Evolutionary conservation across 2,329 filamentous ascomycete genomes (phyloP), one percentile per base, ranked within the genome.

Genomic region (Aspergillus proliferans): DNA sequence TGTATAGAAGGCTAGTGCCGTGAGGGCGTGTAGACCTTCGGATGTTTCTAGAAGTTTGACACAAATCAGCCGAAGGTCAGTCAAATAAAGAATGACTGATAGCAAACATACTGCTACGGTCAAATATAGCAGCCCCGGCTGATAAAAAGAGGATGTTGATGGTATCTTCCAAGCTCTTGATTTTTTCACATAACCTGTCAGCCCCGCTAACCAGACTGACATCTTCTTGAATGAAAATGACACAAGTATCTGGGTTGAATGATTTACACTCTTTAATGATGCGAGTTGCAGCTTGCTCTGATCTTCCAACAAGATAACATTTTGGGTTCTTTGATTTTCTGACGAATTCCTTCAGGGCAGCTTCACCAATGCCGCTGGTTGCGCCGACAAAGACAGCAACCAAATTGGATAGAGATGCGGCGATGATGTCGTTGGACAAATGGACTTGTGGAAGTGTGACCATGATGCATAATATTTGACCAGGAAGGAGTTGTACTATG

Each of bases 111-210:
- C 55, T 49, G 43, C 62, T 45, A 15, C 59, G 60, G 53, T 42
- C 39, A 24, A 77, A 64, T 57, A 72, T 73, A 0, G 50, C 39
- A 42, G 52, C 47, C 3, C 78, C 79, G 2, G 72, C 72, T 1
- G 71, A 78, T 47, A 81, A 69, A 56, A 82, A 78, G 0, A 83
- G 62, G 3, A 82, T 60, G 58, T 83, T 81, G 50, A 84, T 71
- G 22, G 70, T 70, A 34, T 66, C 62, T 58, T 83, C 80, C 51
- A 73, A 75, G 26, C 62, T 58, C 50, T 65, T 67, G 49, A 84
- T 78, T 46, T 80, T 70, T 6, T 66, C 63, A 59, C 77, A 80
- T 2, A 74, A 69, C 6, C 69, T 61, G 53, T 80, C 77, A 2
- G 80, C 76, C 21, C 70, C 71, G 14, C 58, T 61, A n/a, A 81